Evolutionary conservation across 345 rosid genomes (phyloP).

Genomic region (Bruguiera parviflora): DNA sequence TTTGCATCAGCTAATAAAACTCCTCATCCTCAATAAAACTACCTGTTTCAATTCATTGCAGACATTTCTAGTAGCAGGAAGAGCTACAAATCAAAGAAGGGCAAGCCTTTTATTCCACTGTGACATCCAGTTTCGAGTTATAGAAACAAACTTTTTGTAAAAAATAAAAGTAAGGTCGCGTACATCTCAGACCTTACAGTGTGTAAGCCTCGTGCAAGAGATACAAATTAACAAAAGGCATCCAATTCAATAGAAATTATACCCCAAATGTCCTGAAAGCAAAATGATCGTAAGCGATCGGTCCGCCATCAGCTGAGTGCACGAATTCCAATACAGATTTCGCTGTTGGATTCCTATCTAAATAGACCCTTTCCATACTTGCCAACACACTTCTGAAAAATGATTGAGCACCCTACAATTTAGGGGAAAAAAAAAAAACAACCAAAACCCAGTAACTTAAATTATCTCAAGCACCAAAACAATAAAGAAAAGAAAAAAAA

Average conservation of each 20-base stretch:
- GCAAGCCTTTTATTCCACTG: no score
- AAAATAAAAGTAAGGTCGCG: no score
- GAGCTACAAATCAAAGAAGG: no score
- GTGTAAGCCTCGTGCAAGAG: not conserved
- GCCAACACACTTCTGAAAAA: constrained; percentile 68
- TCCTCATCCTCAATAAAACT: not conserved
- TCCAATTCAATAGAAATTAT: not conserved
- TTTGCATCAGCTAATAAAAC: constrained; percentile 4
- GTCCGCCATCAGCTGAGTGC: constrained; percentile 41
- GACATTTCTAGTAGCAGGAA: no score
- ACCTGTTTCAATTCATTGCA: no score
- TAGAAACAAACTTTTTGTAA: no score
- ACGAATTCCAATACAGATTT: constrained; percentile 74
- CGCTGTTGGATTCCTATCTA: constrained; percentile 79
- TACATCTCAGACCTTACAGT: no score
- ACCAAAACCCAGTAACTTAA: not conserved
- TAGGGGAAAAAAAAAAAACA: no score
- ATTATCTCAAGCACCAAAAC: no score
- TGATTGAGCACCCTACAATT: constrained; percentile 32
- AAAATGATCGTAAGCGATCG: constrained; percentile 79
- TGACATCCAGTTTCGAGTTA: no score
- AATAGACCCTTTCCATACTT: constrained; percentile 66
- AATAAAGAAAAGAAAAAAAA: not conserved
- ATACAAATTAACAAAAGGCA: not conserved
- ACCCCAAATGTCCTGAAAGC: constrained; percentile 98